Evolutionary conservation across 257 asterid species (phyloP), one percentile per base, ranked within the genome.

Genomic region (Nicotiana tabacum): DNA sequence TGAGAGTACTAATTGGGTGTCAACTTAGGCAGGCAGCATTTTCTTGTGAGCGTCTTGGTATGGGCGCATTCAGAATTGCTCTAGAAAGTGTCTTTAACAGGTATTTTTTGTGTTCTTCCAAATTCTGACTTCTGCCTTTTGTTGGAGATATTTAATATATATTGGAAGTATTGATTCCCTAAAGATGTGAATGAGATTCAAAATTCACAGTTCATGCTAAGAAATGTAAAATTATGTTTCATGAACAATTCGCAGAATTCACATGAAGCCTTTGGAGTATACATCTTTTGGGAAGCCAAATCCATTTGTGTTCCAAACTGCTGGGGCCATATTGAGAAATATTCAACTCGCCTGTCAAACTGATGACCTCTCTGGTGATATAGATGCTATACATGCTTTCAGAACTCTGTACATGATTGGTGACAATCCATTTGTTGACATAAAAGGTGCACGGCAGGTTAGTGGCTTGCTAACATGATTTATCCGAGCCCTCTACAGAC

Each of bases 21-120:
- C 78, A 32, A 78, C 74, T 76, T 35, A 70, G 74, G 80, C 87
- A 91, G 93, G 96, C 93, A 77, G 92, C 92, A 33, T 92, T 92
- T 87, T 93, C 93, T 56, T 87, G 88, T 3, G 88, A 92, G 87
- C 93, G 93, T 62, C 93, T 92, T 66, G 95, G 95, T 80, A 86
- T 90, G 89, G 95, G 95, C 62, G 93, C 95, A 74, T 91, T 91
- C 82, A 88, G 93, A 82, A 90, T 85, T 69, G 92, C 96, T 46
- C 92, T 92, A 57, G 92, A 90, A 87, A 89, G 91, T 82, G 86
- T 92, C 83, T 92, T 89, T 87, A 90, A 88, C 89, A 88, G 94
- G 94, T 90, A 53, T 80, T 13, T 15, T n/a, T n/a, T 51, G 21
- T 81, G 24, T 10, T 33, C 51, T 69, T n/a, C 77, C 51, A 46